Evolutionary conservation across 805 yeast species (phyloP).

Genomic region (Debaryomyces tyrocola): DNA sequence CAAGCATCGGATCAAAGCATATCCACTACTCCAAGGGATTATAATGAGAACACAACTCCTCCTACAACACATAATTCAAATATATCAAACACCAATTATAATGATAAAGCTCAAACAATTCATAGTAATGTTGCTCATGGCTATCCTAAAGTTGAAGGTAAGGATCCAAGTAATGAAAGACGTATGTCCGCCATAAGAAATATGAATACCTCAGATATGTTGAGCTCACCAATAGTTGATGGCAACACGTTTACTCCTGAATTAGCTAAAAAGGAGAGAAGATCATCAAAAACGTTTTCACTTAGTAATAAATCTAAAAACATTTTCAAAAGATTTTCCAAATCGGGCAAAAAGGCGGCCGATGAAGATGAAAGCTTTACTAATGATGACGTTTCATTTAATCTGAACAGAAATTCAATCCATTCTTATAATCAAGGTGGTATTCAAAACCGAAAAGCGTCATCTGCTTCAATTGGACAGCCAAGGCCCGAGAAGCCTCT

Average conservation of each 20-base stretch:
- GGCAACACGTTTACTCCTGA: slow-evolving; percentile 1
- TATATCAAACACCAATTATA: neutral
- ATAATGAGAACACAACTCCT: slow-evolving; percentile 11
- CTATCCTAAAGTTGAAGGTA: neutral
- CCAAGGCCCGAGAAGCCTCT: slow-evolving; percentile 12
- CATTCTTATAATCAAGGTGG: slow-evolving; percentile 4
- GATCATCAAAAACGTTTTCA: slow-evolving; percentile 24
- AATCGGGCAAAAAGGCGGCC: slow-evolving; percentile 21
- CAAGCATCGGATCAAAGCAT: slow-evolving; percentile 14
- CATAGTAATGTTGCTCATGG: neutral
- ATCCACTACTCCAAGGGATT: slow-evolving; percentile 8
- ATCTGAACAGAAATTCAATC: slow-evolving; percentile 12
- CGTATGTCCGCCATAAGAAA: neutral
- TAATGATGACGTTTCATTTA: slow-evolving; percentile 5
- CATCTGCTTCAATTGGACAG: neutral
- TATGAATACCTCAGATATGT: neutral
- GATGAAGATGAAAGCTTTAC: slow-evolving; percentile 8
- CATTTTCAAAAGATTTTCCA: slow-evolving; percentile 35
- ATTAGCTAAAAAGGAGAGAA: slow-evolving; percentile 12
- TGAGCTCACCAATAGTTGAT: slow-evolving; percentile 2
- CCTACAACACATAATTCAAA: slow-evolving; percentile 16
- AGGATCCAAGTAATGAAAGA: neutral
- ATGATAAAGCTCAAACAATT: neutral
- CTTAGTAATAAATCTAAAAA: slow-evolving; percentile 28
- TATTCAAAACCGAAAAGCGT: neutral